Evolutionary conservation across 1,284 basidiomycete genomes (phyloP).

Genomic region (Chalciporus sp.): DNA sequence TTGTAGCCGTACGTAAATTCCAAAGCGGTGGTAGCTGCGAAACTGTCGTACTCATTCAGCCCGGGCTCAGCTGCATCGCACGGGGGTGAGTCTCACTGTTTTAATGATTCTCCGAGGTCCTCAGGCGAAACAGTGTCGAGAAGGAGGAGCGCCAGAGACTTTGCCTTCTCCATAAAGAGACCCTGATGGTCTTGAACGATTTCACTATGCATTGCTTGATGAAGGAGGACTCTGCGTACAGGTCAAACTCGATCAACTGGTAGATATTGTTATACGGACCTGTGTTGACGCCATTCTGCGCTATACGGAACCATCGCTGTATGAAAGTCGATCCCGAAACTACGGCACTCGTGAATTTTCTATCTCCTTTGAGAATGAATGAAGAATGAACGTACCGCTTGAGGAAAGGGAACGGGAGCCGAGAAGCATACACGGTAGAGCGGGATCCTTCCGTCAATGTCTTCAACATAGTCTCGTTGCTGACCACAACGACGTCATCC

Average conservation of each 20-base stretch:
- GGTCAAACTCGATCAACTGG: not conserved
- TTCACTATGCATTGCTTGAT: constrained; percentile 5
- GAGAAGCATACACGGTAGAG: constrained; percentile 5
- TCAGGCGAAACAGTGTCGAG: not conserved
- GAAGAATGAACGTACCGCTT: not conserved
- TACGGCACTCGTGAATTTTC: not conserved
- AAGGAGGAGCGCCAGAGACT: not conserved
- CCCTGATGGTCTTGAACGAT: constrained; percentile 2
- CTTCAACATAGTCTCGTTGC: not conserved
- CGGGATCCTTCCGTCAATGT: constrained; percentile 1
- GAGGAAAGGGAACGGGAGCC: constrained; percentile 2
- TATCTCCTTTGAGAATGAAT: not conserved
- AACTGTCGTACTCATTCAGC: not conserved
- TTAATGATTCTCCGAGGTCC: constrained; percentile 1
- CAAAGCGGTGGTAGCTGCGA: not conserved
- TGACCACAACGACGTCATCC: constrained; percentile 2
- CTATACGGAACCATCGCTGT: constrained; percentile 8
- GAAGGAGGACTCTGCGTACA: not conserved
- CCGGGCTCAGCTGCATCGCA: not conserved
- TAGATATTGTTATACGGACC: not conserved
- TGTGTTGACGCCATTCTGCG: constrained; percentile 8
- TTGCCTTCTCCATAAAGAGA: not conserved
- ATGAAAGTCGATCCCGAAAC: constrained; percentile 7
- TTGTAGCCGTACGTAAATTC: constrained; percentile 9
- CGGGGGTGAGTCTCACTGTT: not conserved